phyloP scores from a whole-genome alignment of 345 rosid genomes.

The Bruguiera gymnorhiza region DNA sequence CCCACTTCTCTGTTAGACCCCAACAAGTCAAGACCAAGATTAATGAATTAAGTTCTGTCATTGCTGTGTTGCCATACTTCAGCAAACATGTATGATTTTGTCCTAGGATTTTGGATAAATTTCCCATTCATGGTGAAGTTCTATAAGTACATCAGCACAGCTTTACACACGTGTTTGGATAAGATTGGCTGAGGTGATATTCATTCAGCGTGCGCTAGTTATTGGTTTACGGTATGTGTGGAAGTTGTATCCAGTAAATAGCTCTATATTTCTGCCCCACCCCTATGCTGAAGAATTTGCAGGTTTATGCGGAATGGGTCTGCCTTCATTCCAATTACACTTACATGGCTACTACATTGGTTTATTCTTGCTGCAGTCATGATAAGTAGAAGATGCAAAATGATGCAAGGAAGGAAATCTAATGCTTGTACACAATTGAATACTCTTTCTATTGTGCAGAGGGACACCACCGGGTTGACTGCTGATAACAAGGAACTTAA shows the following conservation, averaged over 20 bases:
- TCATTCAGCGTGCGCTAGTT: too few species aligned
- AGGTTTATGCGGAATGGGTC: not conserved
- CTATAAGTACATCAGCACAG: too few species aligned
- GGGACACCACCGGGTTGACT: slow-evolving; percentile 60
- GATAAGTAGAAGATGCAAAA: not conserved
- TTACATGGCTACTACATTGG: not conserved
- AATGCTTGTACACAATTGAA: not conserved
- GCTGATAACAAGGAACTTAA: slow-evolving; percentile 68
- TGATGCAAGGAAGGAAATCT: not conserved
- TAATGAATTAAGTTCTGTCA: not conserved
- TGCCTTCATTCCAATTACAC: not conserved
- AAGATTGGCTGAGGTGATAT: too few species aligned
- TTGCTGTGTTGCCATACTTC: not conserved
- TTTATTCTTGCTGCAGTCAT: not conserved
- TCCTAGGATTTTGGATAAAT: too few species aligned
- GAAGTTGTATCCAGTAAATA: not conserved
- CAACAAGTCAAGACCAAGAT: too few species aligned
- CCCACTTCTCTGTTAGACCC: too few species aligned
- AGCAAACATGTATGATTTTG: too few species aligned
- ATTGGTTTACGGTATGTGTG: too few species aligned
- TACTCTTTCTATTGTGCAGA: slow-evolving; percentile 30
- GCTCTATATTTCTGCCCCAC: not conserved
- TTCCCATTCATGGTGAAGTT: too few species aligned
- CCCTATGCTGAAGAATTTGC: not conserved
- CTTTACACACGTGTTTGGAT: too few species aligned